Evolutionary conservation across 805 yeast species (phyloP).

Genomic region (Yarrowia deformans): DNA sequence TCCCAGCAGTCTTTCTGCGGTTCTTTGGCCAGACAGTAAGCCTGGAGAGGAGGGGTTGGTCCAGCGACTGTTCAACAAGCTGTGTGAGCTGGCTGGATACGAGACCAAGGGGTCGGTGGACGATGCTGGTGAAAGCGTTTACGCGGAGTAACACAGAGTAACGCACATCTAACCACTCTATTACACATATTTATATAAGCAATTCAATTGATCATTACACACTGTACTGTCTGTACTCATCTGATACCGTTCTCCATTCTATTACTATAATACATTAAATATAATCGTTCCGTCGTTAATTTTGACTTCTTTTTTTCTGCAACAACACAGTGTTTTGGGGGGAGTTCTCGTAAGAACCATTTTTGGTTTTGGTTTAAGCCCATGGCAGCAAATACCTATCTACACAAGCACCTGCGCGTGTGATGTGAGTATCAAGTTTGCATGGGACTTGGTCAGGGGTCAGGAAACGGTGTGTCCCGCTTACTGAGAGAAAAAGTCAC

Average conservation of each 20-base stretch:
- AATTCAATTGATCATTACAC: not conserved
- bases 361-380: too few species aligned
- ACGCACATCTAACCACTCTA: too few species aligned
- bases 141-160: not conserved
- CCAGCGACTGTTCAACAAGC: conserved; percentile 3
- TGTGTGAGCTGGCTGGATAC: conserved; percentile 21
- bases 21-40: conserved; percentile 16
- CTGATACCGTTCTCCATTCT: conserved; percentile 12
- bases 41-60: conserved; percentile 20
- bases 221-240: too few species aligned
- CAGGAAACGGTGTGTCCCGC: too few species aligned
- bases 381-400: too few species aligned
- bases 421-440: too few species aligned
- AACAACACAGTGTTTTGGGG: conserved; percentile 13
- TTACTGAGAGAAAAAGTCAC: conserved; percentile 28
- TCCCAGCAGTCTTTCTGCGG: conserved; percentile 8
- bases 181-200: not conserved
- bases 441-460: too few species aligned
- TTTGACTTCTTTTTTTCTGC: not conserved
- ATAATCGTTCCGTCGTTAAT: conserved; percentile 36
- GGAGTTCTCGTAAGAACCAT: not conserved
- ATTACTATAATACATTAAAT: conserved; percentile 38
- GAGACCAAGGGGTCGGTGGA: not conserved
- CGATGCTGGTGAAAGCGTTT: not conserved
- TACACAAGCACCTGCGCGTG: too few species aligned